A percentile compares a stretch with the other conserved stretches of the same genome.
These are phyloP conservation scores for Tympanopsis confertula DNA, from an alignment of 2,329 filamentous ascomycete species.

Conservation along the genomic window DNA sequence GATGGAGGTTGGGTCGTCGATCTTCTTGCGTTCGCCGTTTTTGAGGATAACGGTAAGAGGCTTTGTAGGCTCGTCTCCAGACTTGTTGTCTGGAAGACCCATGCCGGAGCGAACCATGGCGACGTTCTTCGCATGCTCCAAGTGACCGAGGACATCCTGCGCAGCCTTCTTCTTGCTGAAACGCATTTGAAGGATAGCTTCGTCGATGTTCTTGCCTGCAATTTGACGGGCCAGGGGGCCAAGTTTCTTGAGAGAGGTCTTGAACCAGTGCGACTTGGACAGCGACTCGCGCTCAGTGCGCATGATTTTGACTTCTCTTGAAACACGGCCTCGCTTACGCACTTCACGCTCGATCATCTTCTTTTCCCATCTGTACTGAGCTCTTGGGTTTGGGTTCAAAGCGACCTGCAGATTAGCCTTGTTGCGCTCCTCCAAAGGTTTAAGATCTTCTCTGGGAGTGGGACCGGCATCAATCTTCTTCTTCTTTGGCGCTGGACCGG, in stretches of 20 bases:
- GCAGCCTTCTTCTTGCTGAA: slow-evolving; percentile 92
- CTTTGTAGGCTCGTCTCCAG: slow-evolving; percentile 17
- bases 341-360: slow-evolving; percentile 74
- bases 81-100: slow-evolving; percentile 45
- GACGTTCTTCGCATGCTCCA: slow-evolving; percentile 70
- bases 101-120: slow-evolving; percentile 75
- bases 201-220: slow-evolving; percentile 81
- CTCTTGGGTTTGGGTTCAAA: slow-evolving; percentile 64
- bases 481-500: not conserved
- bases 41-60: slow-evolving; percentile 57
- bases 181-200: slow-evolving; percentile 87
- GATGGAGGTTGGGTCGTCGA: slow-evolving; percentile 67
- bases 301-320: slow-evolving; percentile 54
- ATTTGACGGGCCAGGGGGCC: slow-evolving; percentile 79
- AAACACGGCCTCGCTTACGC: slow-evolving; percentile 52
- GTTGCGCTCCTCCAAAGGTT: not conserved
- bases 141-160: slow-evolving; percentile 64
- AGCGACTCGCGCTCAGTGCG: slow-evolving; percentile 43
- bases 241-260: slow-evolving; percentile 87
- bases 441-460: not conserved
- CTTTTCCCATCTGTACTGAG: slow-evolving; percentile 65
- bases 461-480: not conserved
- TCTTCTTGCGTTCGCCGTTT: slow-evolving; percentile 59
- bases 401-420: slow-evolving; percentile 14
- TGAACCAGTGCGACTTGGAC: slow-evolving; percentile 59